Percentiles rank a stretch among this genome's conserved stretches.
These are phyloP conservation scores for Vigna mungo DNA, from an alignment of 306 rosid species.

Conservation along the genomic window DNA sequence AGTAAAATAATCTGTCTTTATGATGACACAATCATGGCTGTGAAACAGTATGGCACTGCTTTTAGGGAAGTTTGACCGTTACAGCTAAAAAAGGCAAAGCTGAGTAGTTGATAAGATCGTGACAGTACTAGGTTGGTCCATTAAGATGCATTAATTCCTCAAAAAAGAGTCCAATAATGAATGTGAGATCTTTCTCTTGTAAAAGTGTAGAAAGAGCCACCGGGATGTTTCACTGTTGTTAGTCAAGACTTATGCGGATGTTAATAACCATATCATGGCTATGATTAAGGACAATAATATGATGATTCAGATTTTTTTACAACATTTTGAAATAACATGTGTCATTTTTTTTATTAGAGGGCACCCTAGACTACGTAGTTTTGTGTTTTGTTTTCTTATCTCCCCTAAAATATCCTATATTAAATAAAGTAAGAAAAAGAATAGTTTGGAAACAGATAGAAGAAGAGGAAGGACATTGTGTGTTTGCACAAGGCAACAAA, in stretches of 20 bases:
- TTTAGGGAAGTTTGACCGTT: slow-evolving; percentile 34
- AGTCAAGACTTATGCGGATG: slow-evolving; percentile 23
- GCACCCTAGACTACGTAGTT: background rate
- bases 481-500: background rate
- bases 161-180: background rate
- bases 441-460: background rate
- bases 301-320: too few relatives aligned
- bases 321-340: too few relatives aligned
- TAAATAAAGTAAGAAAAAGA: background rate
- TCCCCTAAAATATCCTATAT: slow-evolving; percentile 30
- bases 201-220: background rate
- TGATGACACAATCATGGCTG: slow-evolving; percentile 31
- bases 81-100: slow-evolving; percentile 31
- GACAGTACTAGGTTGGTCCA: slow-evolving; percentile 16
- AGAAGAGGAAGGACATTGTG: background rate
- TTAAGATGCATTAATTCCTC: slow-evolving; percentile 18
- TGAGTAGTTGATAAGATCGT: background rate
- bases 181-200: background rate
- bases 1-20: slow-evolving; percentile 23
- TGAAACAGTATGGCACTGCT: slow-evolving; percentile 33
- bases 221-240: background rate
- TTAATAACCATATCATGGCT: background rate
- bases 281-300: too few relatives aligned
- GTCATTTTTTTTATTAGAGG: too few relatives aligned
- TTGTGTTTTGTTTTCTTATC: slow-evolving; percentile 3